Evolutionary conservation across 2,329 filamentous ascomycete genomes (phyloP).

Genomic region (Fonsecaea erecta): DNA sequence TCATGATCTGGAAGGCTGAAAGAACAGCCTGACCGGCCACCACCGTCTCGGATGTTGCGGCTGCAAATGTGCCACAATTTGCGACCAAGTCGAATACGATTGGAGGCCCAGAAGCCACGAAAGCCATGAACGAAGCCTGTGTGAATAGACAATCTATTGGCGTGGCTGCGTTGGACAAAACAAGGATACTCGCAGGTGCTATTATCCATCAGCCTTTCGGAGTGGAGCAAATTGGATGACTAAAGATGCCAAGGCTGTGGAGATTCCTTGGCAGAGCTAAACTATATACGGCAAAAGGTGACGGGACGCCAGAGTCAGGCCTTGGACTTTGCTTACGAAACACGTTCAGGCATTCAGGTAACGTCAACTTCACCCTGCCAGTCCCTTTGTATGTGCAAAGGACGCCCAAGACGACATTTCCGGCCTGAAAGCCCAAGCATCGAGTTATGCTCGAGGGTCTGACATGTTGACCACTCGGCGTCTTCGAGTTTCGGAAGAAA

Average conservation of each 20-base stretch:
- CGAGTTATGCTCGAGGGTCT: background rate
- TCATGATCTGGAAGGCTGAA: background rate
- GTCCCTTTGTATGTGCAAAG: background rate
- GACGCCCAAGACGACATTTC: background rate
- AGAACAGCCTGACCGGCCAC: background rate
- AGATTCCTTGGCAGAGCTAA: background rate
- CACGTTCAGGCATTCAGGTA: background rate
- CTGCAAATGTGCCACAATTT: background rate
- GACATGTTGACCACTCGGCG: background rate
- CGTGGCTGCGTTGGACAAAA: background rate
- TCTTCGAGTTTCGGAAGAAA: background rate
- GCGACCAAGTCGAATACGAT: background rate
- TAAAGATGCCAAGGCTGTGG: background rate
- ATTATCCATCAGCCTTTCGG: background rate
- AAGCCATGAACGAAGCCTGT: background rate
- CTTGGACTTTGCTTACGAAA: constrained; percentile 4
- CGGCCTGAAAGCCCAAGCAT: background rate
- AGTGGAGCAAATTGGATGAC: background rate
- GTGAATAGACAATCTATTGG: background rate
- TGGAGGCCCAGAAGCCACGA: background rate
- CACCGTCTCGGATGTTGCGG: background rate
- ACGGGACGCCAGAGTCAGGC: too few relatives aligned
- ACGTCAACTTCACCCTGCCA: background rate
- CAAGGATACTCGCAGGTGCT: background rate
- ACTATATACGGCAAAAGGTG: background rate